These are phyloP conservation scores for Stemphylium lycopersici DNA, from an alignment of 2,329 filamentous ascomycete species.

Conservation along the genomic window DNA sequence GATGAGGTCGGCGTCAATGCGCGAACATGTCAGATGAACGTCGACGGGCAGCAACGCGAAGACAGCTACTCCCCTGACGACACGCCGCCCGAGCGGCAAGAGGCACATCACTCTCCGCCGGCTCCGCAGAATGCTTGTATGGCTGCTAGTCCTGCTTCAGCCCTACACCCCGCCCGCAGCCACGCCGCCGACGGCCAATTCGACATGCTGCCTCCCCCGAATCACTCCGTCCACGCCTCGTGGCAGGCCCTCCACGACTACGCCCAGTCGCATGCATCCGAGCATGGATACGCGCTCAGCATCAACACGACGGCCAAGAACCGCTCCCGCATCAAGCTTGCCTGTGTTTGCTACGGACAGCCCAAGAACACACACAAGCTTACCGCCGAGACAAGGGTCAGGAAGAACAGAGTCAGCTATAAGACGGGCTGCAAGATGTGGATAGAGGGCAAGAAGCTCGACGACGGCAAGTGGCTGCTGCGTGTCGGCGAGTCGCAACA, in stretches of 20 bases:
- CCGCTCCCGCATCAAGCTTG: slow-evolving; percentile 44
- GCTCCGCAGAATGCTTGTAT: not conserved
- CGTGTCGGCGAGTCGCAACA: slow-evolving; percentile 37
- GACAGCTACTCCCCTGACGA: slow-evolving; percentile 9
- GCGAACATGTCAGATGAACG: slow-evolving; percentile 16
- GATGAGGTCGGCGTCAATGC: slow-evolving; percentile 17
- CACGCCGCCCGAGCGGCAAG: slow-evolving; percentile 3
- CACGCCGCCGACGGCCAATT: slow-evolving; percentile 25
- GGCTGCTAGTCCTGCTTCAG: slow-evolving; percentile 1
- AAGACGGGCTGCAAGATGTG: slow-evolving; percentile 48
- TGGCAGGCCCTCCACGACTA: slow-evolving; percentile 42
- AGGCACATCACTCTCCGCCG: not conserved
- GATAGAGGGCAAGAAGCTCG: slow-evolving; percentile 42
- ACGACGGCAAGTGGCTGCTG: slow-evolving; percentile 40
- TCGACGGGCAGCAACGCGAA: slow-evolving; percentile 11
- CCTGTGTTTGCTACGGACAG: slow-evolving; percentile 45
- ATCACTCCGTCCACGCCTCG: slow-evolving; percentile 28
- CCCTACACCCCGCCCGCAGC: slow-evolving; percentile 17
- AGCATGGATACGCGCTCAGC: slow-evolving; percentile 43
- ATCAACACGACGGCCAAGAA: slow-evolving; percentile 48
- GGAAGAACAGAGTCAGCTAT: slow-evolving; percentile 43
- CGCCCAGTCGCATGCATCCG: slow-evolving; percentile 41
- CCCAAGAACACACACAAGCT: slow-evolving; percentile 48
- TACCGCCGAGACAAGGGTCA: slow-evolving; percentile 42
- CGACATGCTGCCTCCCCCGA: slow-evolving; percentile 40